Conservation (phyloP, 129 eudicot genomes). For the Saposhnikovia divaricata region DNA sequence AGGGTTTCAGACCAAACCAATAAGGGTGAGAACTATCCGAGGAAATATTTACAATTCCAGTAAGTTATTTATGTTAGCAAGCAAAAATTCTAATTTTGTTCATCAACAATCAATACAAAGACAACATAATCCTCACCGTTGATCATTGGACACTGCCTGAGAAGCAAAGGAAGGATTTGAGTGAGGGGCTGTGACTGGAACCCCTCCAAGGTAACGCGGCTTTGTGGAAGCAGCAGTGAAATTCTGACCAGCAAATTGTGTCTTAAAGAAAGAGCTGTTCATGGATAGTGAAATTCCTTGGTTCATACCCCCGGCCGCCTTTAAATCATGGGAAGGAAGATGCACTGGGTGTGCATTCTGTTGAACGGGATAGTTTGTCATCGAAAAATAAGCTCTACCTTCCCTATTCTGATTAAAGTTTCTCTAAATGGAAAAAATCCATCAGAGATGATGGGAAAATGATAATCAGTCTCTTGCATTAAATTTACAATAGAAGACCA, state of each 20-base stretch:
- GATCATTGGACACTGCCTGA: constrained; percentile 57
- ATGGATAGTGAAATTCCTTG: constrained; percentile 27
- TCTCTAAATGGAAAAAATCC: constrained; percentile 20
- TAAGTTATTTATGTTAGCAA: neutral
- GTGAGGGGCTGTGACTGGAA: constrained; percentile 30
- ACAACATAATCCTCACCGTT: constrained; percentile 29
- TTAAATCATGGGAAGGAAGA: constrained; percentile 31
- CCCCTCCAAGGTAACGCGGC: constrained; percentile 40
- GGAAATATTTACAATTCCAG: neutral
- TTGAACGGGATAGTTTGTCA: constrained; percentile 33
- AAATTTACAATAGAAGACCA: neutral
- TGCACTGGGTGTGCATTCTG: constrained; percentile 31
- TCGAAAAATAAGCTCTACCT: constrained; percentile 32
- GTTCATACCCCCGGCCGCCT: constrained; percentile 15
- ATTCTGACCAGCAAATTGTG: constrained; percentile 39
- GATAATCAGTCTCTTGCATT: neutral
- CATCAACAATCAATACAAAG: neutral
- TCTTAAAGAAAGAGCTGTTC: constrained; percentile 35
- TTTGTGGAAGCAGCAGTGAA: constrained; percentile 28
- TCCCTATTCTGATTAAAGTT: constrained; percentile 34
- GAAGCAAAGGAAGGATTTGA: constrained; percentile 31
- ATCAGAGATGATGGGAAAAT: constrained; percentile 7
- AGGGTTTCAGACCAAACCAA: constrained; percentile 36
- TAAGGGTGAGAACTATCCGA: neutral
- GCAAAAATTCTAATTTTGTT: neutral